A percentile compares a stretch with the other conserved stretches of the same genome.
Evolutionary conservation across 2,329 filamentous ascomycete species (phyloP).

Genomic region (Zarea fungicola): DNA sequence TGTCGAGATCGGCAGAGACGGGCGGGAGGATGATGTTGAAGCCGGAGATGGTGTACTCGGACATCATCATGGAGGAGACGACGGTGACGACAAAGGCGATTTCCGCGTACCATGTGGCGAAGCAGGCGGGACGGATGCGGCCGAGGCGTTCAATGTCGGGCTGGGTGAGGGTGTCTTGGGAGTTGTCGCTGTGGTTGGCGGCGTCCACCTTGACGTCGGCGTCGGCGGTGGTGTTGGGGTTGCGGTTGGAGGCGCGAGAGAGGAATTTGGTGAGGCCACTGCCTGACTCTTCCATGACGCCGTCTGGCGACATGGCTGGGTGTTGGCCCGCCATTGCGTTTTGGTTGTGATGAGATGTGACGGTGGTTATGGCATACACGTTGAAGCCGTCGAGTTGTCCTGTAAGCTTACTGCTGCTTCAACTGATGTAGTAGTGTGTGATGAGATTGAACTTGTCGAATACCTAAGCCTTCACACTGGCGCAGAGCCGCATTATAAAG

Average conservation of each 20-base stretch:
- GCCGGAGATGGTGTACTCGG: constrained; percentile 72
- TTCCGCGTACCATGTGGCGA: constrained; percentile 50
- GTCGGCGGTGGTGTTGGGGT: neutral
- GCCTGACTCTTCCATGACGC: neutral
- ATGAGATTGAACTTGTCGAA: too few relatives aligned
- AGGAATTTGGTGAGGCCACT: constrained; percentile 1
- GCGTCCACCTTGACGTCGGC: neutral
- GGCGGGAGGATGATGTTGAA: constrained; percentile 70
- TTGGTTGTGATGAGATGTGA: too few relatives aligned
- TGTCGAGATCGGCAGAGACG: constrained; percentile 55
- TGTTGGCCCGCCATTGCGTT: constrained; percentile 8
- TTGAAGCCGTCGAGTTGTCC: too few relatives aligned
- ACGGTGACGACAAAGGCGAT: constrained; percentile 58
- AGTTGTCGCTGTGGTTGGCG: constrained; percentile 3
- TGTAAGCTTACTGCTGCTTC: too few relatives aligned
- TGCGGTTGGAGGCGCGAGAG: neutral
- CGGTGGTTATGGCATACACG: too few relatives aligned
- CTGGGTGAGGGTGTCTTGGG: constrained; percentile 15
- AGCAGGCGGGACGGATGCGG: constrained; percentile 53
- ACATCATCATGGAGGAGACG: constrained; percentile 57
- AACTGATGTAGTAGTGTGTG: too few relatives aligned
- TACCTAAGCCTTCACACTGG: too few relatives aligned
- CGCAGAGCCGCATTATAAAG: too few relatives aligned
- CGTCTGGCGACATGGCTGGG: constrained; percentile 11
- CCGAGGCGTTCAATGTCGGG: constrained; percentile 54